phyloP scores from a whole-genome alignment of 164 flowering plant genomes.

The Magnolia sinica region DNA sequence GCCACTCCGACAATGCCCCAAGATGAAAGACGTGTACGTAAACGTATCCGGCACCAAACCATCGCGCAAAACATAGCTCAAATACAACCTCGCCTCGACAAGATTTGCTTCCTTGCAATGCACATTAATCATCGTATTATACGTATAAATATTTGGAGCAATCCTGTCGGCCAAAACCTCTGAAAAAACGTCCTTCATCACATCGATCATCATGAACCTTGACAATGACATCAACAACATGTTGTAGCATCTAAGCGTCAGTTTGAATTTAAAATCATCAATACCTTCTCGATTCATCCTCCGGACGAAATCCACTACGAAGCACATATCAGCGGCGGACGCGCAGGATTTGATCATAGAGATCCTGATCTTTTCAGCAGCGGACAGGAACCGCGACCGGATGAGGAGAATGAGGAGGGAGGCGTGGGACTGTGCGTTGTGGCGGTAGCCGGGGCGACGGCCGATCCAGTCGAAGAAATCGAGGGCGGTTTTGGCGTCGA shows the following conservation, averaged over 20 bases:
- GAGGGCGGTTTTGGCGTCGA: conserved; percentile 50
- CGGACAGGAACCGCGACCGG: conserved; percentile 25
- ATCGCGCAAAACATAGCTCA: conserved; percentile 56
- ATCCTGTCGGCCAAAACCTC: conserved; percentile 50
- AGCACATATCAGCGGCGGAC: conserved; percentile 33
- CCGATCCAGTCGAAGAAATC: conserved; percentile 58
- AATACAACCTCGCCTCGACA: conserved; percentile 40
- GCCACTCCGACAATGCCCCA: conserved; percentile 62
- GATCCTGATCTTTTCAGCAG: conserved; percentile 42
- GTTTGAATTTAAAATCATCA: conserved; percentile 25
- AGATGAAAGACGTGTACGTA: conserved; percentile 68
- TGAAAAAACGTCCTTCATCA: conserved; percentile 48
- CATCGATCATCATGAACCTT: conserved; percentile 53
- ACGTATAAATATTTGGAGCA: conserved; percentile 55
- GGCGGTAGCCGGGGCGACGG: conserved; percentile 40
- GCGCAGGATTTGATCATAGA: conserved; percentile 55
- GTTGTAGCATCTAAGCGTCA: conserved; percentile 53
- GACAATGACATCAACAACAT: conserved; percentile 49
- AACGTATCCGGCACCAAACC: conserved; percentile 64
- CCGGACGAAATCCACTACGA: conserved; percentile 35
- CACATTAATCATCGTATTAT: conserved; percentile 72
- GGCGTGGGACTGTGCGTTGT: conserved; percentile 42
- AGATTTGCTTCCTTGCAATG: conserved; percentile 66
- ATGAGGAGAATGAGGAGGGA: conserved; percentile 45
- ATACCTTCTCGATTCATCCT: conserved; percentile 32